phyloP scores from a whole-genome alignment of 345 rosid species.

The Pugionium cornutum region DNA sequence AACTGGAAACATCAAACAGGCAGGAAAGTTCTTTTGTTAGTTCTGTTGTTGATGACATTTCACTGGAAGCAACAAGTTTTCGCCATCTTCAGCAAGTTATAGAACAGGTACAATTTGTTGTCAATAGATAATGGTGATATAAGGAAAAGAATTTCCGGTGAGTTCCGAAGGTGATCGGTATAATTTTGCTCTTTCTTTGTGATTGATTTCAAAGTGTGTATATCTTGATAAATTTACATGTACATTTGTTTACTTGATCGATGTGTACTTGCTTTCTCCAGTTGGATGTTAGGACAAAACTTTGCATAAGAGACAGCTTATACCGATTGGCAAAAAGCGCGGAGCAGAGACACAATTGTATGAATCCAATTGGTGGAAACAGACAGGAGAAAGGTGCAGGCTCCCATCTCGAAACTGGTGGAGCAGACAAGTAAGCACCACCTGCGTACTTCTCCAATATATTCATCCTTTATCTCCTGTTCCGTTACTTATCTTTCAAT shows the following conservation, averaged over 20 bases:
- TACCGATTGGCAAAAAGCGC: slow-evolving; percentile 93
- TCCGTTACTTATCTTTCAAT: neutral
- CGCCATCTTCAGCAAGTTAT: slow-evolving; percentile 80
- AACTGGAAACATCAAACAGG: slow-evolving; percentile 51
- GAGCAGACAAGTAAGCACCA: slow-evolving; percentile 62
- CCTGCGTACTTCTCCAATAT: slow-evolving; percentile 4
- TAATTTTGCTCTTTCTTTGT: neutral
- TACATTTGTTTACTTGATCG: slow-evolving; percentile 15
- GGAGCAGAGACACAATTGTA: slow-evolving; percentile 67
- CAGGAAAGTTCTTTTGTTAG: slow-evolving; percentile 66
- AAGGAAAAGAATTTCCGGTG: neutral
- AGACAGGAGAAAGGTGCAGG: slow-evolving; percentile 45
- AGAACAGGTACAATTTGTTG: slow-evolving; percentile 55
- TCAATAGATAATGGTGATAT: slow-evolving; percentile 11
- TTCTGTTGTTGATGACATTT: slow-evolving; percentile 65
- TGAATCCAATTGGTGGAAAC: slow-evolving; percentile 44
- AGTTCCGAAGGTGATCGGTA: slow-evolving; percentile 12
- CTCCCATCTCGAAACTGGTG: slow-evolving; percentile 48
- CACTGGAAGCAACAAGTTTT: slow-evolving; percentile 79
- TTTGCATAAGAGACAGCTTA: slow-evolving; percentile 89
- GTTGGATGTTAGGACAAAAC: slow-evolving; percentile 89
- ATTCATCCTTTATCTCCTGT: slow-evolving; percentile 1
- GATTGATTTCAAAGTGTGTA: slow-evolving; percentile 6
- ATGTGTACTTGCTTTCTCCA: slow-evolving; percentile 38
- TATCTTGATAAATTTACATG: slow-evolving; percentile 1